Evolutionary conservation across 768 basidiomycete species (phyloP).

Genomic region (Collybia mongolica): DNA sequence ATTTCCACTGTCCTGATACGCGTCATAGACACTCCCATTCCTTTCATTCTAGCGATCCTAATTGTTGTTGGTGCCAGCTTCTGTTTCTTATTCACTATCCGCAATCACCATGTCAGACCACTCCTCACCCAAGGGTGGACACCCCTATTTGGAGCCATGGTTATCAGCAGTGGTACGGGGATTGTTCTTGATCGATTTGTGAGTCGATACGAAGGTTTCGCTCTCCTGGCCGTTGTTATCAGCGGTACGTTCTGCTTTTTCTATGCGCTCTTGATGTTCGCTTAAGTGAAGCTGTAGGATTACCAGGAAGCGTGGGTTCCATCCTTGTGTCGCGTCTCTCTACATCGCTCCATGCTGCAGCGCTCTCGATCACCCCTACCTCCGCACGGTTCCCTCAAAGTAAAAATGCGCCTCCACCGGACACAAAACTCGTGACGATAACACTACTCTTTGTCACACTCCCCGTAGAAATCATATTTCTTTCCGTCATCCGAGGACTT

Average conservation of each 20-base stretch:
- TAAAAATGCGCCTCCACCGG: constrained; percentile 21
- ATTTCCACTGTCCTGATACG: constrained; percentile 72
- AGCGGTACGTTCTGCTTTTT: constrained; percentile 60
- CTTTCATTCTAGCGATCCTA: constrained; percentile 53
- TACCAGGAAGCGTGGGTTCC: constrained; percentile 88
- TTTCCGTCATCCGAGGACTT: constrained; percentile 57
- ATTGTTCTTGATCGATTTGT: constrained; percentile 92
- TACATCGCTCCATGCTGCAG: constrained; percentile 77
- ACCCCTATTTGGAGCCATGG: constrained; percentile 88
- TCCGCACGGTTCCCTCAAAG: constrained; percentile 12
- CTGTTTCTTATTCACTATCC: constrained; percentile 55
- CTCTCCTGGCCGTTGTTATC: constrained; percentile 83
- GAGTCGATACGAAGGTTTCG: constrained; percentile 83
- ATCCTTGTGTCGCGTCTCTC: constrained; percentile 91
- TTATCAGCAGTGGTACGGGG: constrained; percentile 84
- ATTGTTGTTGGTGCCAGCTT: constrained; percentile 43
- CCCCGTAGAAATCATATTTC: constrained; percentile 79
- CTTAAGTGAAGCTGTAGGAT: constrained; percentile 38
- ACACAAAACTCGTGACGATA: constrained; percentile 53
- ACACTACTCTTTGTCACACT: constrained; percentile 75
- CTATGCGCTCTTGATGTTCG: constrained; percentile 1
- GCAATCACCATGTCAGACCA: constrained; percentile 67
- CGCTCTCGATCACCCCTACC: constrained; percentile 29
- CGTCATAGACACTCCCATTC: constrained; percentile 63
- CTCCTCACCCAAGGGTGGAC: constrained; percentile 86